Conservation (phyloP, 345 rosid genomes). For the Hibiscus trionum region DNA sequence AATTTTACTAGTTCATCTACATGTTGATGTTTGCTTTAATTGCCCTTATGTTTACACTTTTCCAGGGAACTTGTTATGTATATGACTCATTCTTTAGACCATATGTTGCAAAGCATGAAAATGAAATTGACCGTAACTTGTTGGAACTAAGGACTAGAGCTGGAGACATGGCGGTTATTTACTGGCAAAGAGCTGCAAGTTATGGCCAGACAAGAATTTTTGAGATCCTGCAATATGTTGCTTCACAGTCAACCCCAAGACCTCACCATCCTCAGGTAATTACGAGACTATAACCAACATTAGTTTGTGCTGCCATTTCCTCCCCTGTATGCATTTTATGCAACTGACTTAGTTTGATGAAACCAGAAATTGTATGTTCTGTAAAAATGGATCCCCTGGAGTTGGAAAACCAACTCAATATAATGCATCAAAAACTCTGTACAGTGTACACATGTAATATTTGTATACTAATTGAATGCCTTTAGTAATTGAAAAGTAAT, state of each 20-base stretch:
- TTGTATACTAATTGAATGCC: not conserved
- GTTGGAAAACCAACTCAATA: not conserved
- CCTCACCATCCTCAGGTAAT: slow-evolving; percentile 37
- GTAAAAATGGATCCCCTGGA: not conserved
- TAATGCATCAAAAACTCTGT: not conserved
- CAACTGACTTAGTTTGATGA: not conserved
- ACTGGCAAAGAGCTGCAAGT: slow-evolving; percentile 56
- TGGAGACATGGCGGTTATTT: slow-evolving; percentile 32
- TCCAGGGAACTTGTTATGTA: slow-evolving; percentile 57
- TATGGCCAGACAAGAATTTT: slow-evolving; percentile 48
- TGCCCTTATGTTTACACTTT: not conserved
- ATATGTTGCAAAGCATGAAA: slow-evolving; percentile 51
- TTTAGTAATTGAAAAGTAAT: not conserved
- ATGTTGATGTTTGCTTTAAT: not conserved
- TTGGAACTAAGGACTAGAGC: slow-evolving; percentile 48
- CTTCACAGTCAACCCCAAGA: slow-evolving; percentile 43
- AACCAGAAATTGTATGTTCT: not conserved
- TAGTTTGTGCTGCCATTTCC: not conserved
- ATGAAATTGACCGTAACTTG: slow-evolving; percentile 49
- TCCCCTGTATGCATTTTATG: not conserved
- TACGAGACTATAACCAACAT: not conserved
- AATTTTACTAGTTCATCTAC: not conserved
- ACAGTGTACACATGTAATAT: not conserved
- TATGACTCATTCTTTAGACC: slow-evolving; percentile 50
- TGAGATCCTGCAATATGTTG: slow-evolving; percentile 42